Conservation (phyloP, 441 rosid species). For the Euphorbia schlechtendalii region DNA sequence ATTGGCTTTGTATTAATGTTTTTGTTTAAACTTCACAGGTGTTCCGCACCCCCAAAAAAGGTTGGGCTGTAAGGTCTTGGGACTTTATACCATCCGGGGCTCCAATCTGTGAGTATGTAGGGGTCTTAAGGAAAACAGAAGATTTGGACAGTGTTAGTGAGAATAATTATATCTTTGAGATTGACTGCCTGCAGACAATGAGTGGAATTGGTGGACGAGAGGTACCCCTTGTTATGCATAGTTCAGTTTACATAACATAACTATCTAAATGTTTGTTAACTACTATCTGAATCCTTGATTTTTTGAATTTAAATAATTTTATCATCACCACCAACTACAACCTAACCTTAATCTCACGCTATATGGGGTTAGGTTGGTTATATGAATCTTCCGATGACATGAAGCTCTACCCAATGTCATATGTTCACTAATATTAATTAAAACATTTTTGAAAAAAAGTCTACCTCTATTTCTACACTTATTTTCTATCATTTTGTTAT, state of each 20-base stretch:
- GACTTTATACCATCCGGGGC: constrained; percentile 89
- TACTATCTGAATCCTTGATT: background rate
- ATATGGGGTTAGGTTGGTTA: too few relatives aligned
- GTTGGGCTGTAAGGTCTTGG: constrained; percentile 98
- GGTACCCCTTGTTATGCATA: constrained; percentile 29
- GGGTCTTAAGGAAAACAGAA: constrained; percentile 58
- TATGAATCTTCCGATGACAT: too few relatives aligned
- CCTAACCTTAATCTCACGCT: too few relatives aligned
- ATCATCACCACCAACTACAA: too few relatives aligned
- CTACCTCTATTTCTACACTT: too few relatives aligned
- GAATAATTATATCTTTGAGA: constrained; percentile 78
- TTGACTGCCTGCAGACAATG: constrained; percentile 93
- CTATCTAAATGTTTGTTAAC: background rate
- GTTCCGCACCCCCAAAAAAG: constrained; percentile 75
- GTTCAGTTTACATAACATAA: background rate
- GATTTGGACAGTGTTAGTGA: constrained; percentile 56
- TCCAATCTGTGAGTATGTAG: constrained; percentile 85
- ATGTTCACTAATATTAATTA: too few relatives aligned
- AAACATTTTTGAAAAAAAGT: too few relatives aligned
- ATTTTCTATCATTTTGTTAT: too few relatives aligned
- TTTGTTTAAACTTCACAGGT: constrained; percentile 38
- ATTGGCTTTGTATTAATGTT: background rate
- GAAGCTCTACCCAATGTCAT: too few relatives aligned
- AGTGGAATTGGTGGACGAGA: constrained; percentile 73
- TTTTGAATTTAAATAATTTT: background rate